A percentile compares a stretch with the other conserved stretches of the same genome.
Conservation (phyloP, 1,139 yeast species). For the Pichia inconspicua region DNA sequence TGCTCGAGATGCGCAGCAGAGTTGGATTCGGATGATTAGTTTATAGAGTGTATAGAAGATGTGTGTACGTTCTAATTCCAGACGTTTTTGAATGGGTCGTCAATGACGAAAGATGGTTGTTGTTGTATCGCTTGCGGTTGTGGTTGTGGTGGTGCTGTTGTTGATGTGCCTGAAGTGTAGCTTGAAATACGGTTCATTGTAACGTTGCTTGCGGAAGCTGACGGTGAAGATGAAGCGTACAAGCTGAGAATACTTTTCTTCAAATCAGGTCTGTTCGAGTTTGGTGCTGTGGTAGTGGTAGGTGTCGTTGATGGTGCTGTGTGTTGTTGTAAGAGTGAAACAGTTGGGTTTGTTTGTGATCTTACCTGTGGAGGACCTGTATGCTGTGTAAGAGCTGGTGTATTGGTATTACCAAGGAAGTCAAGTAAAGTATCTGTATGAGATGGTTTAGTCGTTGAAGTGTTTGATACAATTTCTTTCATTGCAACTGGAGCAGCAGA, state of each 20-base stretch:
- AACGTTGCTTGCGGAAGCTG: conserved; percentile 9
- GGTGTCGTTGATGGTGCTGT: conserved; percentile 3
- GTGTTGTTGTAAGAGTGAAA: conserved; percentile 12
- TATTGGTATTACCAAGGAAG: neutral
- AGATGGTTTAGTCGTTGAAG: neutral
- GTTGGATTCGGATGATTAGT: conserved; percentile 14
- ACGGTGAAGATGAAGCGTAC: conserved; percentile 58
- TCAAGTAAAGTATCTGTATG: neutral
- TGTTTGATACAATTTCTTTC: conserved; percentile 2
- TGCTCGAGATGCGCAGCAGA: conserved; percentile 51
- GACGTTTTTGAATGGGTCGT: conserved; percentile 61
- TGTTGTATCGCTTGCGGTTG: neutral
- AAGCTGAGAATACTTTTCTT: conserved; percentile 85
- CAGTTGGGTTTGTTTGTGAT: conserved; percentile 7
- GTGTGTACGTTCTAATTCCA: conserved; percentile 34
- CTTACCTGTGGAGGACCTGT: neutral
- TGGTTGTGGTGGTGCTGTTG: neutral
- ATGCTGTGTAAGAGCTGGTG: neutral
- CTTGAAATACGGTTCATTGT: neutral
- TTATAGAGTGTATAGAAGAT: neutral
- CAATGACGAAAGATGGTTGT: conserved; percentile 31
- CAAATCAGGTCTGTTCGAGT: conserved; percentile 52
- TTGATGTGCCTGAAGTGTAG: neutral
- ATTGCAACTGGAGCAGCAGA: neutral
- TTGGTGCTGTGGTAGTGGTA: neutral